phyloP scores from a whole-genome alignment of 2,329 filamentous ascomycete genomes.

The Passalora sequoiae region DNA sequence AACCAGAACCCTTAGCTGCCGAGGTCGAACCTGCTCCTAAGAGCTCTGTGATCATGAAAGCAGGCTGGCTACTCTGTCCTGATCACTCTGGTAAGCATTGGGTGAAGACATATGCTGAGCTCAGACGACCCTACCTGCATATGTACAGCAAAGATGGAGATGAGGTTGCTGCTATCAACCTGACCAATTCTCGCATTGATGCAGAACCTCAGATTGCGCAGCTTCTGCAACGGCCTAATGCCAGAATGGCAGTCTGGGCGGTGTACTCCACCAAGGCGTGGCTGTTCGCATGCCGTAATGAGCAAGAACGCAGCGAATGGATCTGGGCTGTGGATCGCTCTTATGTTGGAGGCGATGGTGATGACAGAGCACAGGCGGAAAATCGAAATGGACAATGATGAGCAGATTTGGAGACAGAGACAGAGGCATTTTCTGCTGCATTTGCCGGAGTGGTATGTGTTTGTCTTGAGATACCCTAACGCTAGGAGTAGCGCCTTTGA shows the following conservation, averaged over 20 bases:
- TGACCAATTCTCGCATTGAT: slow-evolving; percentile 86
- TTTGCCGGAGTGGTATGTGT: slow-evolving; percentile 3
- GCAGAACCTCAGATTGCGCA: slow-evolving; percentile 82
- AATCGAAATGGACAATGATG: slow-evolving; percentile 10
- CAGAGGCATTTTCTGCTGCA: neutral
- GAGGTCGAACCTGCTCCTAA: slow-evolving; percentile 74
- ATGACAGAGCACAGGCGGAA: slow-evolving; percentile 22
- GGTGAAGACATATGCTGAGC: slow-evolving; percentile 88
- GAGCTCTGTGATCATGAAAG: slow-evolving; percentile 67
- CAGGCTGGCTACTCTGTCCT: slow-evolving; percentile 77
- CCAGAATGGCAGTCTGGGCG: slow-evolving; percentile 63
- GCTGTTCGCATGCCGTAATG: slow-evolving; percentile 83
- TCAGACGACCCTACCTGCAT: slow-evolving; percentile 85
- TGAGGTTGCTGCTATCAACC: slow-evolving; percentile 81
- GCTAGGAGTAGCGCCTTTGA: neutral
- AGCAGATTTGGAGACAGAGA: neutral
- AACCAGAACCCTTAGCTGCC: slow-evolving; percentile 63
- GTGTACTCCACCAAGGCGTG: slow-evolving; percentile 94
- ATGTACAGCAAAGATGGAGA: slow-evolving; percentile 84
- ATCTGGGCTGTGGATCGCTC: slow-evolving; percentile 91
- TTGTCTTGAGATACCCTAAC: slow-evolving; percentile 12
- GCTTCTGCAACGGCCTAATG: slow-evolving; percentile 50
- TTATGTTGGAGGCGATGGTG: slow-evolving; percentile 45
- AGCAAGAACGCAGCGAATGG: slow-evolving; percentile 94
- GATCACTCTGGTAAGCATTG: slow-evolving; percentile 74